These are phyloP conservation scores for Claviceps spartinae DNA, from an alignment of 2,329 filamentous ascomycete genomes.

Conservation along the genomic window DNA sequence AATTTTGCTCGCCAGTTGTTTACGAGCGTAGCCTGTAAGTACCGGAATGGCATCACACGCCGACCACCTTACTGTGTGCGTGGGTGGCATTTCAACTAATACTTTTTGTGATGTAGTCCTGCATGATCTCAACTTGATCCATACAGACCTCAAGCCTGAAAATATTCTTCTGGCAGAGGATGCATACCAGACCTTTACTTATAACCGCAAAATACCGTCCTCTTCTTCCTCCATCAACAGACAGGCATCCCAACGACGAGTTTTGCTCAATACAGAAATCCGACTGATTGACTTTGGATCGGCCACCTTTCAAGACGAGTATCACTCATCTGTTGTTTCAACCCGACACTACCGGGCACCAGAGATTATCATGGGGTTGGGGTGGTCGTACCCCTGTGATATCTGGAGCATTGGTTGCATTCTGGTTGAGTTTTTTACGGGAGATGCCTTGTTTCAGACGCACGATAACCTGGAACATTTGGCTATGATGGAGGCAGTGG, in stretches of 20 bases:
- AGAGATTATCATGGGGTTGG: slow-evolving; percentile 56
- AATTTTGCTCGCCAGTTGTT: slow-evolving; percentile 90
- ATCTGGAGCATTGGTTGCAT: slow-evolving; percentile 66
- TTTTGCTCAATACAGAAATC: slow-evolving; percentile 56
- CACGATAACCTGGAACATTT: slow-evolving; percentile 60
- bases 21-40: slow-evolving; percentile 94
- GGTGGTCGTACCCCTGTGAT: slow-evolving; percentile 59
- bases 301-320: slow-evolving; percentile 60
- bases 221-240: slow-evolving; percentile 47
- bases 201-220: slow-evolving; percentile 55
- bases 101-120: slow-evolving; percentile 45
- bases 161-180: slow-evolving; percentile 56
- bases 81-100: not conserved
- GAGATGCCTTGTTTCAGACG: slow-evolving; percentile 58
- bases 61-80: not conserved
- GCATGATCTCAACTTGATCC: slow-evolving; percentile 92
- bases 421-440: slow-evolving; percentile 58
- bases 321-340: slow-evolving; percentile 58
- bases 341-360: slow-evolving; percentile 58
- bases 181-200: slow-evolving; percentile 56
- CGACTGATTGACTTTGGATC: slow-evolving; percentile 59
- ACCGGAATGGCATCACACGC: not conserved
- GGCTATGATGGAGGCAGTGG: slow-evolving; percentile 64
- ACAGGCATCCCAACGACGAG: slow-evolving; percentile 48
- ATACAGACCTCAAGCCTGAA: slow-evolving; percentile 66